Percentiles rank a stretch among this genome's conserved stretches.
phyloP scores from a whole-genome alignment of 768 basidiomycete species.

The Leccinum subgranulosum region DNA sequence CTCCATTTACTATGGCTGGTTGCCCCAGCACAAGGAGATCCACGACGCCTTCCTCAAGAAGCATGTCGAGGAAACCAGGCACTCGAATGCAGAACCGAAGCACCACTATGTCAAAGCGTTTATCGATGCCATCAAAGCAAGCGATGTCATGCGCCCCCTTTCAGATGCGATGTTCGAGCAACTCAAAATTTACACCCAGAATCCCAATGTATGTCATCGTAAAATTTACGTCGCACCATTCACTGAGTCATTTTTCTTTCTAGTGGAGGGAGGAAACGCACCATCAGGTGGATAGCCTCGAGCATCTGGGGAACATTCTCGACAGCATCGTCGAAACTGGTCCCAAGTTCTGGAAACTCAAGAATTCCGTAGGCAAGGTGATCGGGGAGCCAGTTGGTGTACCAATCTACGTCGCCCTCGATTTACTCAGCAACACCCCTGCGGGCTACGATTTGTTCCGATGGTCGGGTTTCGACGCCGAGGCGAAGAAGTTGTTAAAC shows the following conservation, averaged over 20 bases:
- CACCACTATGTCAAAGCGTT: neutral
- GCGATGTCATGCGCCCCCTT: neutral
- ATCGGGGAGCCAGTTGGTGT: neutral
- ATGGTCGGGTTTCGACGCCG: neutral
- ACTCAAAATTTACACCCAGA: neutral
- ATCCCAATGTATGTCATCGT: neutral
- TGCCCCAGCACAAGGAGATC: neutral
- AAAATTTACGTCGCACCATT: neutral
- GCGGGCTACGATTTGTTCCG: neutral
- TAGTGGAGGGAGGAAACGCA: neutral
- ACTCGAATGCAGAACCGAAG: no score
- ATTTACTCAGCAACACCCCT: neutral
- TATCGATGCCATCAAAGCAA: neutral
- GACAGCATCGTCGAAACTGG: neutral
- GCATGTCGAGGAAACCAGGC: neutral
- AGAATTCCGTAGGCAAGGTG: neutral
- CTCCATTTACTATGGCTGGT: neutral
- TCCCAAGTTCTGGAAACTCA: neutral
- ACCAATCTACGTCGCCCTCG: neutral
- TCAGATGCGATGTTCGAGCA: neutral
- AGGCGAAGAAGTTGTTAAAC: neutral
- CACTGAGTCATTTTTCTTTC: neutral
- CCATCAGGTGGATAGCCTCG: neutral
- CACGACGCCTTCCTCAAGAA: neutral
- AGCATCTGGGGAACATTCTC: neutral